Base-by-base conservation (phyloP, 2,329 filamentous ascomycete genomes). In the Grosmannia serpens region DNA sequence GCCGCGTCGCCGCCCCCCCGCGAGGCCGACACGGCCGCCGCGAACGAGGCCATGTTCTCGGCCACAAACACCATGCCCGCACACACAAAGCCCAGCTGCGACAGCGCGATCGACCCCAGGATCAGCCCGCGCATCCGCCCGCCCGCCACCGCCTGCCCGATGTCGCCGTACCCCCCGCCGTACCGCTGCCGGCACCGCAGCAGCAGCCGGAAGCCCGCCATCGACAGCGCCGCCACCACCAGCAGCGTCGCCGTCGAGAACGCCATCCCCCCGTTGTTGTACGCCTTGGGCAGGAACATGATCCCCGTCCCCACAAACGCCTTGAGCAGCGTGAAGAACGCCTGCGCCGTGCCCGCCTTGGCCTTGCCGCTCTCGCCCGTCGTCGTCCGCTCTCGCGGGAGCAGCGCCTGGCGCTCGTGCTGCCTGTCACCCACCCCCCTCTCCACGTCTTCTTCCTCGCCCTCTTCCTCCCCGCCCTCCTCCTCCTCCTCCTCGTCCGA, bases 271-370 rank as follows among this genome's bases (percentile, higher is more conserved):
- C 87, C 87, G 63, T 91, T 91, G 66, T 83, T 82, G 71, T 90
- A 91, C 0, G 87, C 87, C 67, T 89, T 90, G 53, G 87, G 87
- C 51, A 91, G 70, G 67, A 91, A 91, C 83, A 91, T 89, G 69
- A 91, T 90, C 61, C 87, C 87, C 0, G 87, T 91, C 53, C 87
- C 87, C 57, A 91, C 81, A 65, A 91, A 91, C 1, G 87, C 87
- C 69, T 91, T 91, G 56, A 91, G 74, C 11, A 90, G 75, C 0
- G 87, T 91, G 69, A 90, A 89, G 71, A 91, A 91, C 0, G 87
- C 85, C 72, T 88, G 87, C 46, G 79, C 72, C n/a, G 81, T 85
- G 56, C 80, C 79, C 2, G 87, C 61, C 57, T 59, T 59, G 49
- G 57, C 53, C 56, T 62, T 85, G 65, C 87, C 84, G 24, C 84